phyloP scores from a whole-genome alignment of 2,329 filamentous ascomycete species.

The Byssothecium circinans region DNA sequence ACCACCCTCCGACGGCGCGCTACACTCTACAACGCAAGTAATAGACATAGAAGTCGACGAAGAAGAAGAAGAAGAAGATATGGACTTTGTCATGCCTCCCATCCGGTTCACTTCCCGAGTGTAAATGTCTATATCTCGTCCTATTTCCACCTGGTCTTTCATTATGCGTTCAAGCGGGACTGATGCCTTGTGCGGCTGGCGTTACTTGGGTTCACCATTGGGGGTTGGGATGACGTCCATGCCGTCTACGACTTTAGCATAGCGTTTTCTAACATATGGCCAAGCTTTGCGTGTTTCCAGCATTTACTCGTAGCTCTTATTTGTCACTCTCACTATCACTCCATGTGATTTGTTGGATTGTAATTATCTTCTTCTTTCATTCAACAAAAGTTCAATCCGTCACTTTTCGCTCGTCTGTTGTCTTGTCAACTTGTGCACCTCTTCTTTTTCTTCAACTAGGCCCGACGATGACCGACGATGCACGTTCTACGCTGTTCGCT shows the following conservation, averaged over 20 bases:
- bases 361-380: constrained; percentile 19
- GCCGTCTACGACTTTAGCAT: constrained; percentile 14
- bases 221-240: constrained; percentile 15
- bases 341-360: constrained; percentile 3
- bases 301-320: not conserved
- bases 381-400: not conserved
- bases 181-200: constrained; percentile 6
- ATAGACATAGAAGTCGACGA: constrained; percentile 43
- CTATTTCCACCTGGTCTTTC: constrained; percentile 7
- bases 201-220: constrained; percentile 11
- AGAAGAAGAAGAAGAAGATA: constrained; percentile 36
- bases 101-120: constrained; percentile 39
- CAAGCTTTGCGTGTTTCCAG: not conserved
- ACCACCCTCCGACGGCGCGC: constrained; percentile 5
- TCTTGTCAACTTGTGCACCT: not conserved
- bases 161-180: constrained; percentile 32
- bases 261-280: not conserved
- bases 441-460: no score
- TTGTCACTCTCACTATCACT: not conserved
- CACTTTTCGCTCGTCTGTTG: not conserved
- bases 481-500: no score
- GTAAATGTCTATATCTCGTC: constrained; percentile 9
- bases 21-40: constrained; percentile 18
- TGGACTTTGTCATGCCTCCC: constrained; percentile 40
- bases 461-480: no score